phyloP scores from a whole-genome alignment of 257 asterid species.

The Cordia subcordata region DNA sequence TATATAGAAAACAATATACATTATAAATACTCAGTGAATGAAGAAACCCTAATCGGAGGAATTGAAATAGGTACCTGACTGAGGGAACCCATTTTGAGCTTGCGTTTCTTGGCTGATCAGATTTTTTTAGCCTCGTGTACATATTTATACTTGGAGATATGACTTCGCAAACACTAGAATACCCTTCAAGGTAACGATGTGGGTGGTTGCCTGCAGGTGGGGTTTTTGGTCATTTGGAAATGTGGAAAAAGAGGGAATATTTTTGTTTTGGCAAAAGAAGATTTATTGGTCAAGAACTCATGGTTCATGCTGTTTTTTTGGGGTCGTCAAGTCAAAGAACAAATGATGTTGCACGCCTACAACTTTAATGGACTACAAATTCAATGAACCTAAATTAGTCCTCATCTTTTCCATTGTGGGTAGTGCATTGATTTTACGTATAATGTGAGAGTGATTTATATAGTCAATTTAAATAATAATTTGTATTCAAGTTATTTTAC shows the following conservation, averaged over 20 bases:
- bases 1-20: no score
- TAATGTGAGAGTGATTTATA: no score
- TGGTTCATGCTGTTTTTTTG: neutral
- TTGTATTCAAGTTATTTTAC: no score
- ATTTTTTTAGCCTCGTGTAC: neutral
- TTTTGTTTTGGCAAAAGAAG: no score
- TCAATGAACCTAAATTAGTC: no score
- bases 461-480: no score
- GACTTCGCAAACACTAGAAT: neutral
- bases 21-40: neutral
- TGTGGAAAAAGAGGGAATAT: neutral
- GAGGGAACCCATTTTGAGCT: conserved; percentile 19
- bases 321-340: no score
- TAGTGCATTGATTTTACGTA: no score
- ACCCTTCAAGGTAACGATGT: neutral
- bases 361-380: no score
- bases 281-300: neutral
- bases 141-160: neutral
- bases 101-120: neutral
- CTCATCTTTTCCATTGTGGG: no score
- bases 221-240: neutral
- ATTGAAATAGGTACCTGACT: conserved; percentile 14
- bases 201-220: neutral
- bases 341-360: no score
- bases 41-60: neutral